These are phyloP conservation scores for Pulicaria dysenterica DNA, from an alignment of 129 eudicot genomes.

Conservation along the genomic window DNA sequence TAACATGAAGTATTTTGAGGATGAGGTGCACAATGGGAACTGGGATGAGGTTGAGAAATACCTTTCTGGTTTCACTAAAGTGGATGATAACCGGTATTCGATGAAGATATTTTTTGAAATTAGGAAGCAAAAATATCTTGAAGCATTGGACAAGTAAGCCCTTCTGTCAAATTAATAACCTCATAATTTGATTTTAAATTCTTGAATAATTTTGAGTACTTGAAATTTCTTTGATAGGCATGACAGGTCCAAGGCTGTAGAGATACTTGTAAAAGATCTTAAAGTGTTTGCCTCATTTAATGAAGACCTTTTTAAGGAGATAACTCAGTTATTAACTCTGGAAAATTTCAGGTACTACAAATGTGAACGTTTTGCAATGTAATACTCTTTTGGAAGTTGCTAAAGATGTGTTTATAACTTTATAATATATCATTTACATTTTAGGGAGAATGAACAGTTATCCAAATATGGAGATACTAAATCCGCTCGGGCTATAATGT, in stretches of 20 bases:
- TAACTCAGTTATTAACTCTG: conserved; percentile 80
- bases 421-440: conserved; percentile 12
- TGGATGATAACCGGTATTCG: conserved; percentile 89
- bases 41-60: conserved; percentile 92
- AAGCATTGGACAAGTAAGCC: conserved; percentile 90
- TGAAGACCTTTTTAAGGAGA: conserved; percentile 90
- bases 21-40: conserved; percentile 81
- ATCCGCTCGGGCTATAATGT: conserved; percentile 86
- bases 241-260: conserved; percentile 86
- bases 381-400: not conserved
- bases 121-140: conserved; percentile 95
- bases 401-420: not conserved
- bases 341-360: conserved; percentile 75
- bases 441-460: conserved; percentile 86
- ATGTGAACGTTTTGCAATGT: not conserved
- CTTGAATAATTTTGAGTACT: conserved; percentile 12
- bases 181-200: not conserved
- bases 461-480: conserved; percentile 93
- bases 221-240: conserved; percentile 49
- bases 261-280: conserved; percentile 88
- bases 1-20: conserved; percentile 94
- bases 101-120: conserved; percentile 96
- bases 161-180: not conserved
- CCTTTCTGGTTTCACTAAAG: conserved; percentile 89
- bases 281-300: conserved; percentile 90